Evolutionary conservation across 495 filamentous ascomycete genomes (phyloP), one percentile per base, ranked within the genome.

Genomic region (Cladorrhinum samala): DNA sequence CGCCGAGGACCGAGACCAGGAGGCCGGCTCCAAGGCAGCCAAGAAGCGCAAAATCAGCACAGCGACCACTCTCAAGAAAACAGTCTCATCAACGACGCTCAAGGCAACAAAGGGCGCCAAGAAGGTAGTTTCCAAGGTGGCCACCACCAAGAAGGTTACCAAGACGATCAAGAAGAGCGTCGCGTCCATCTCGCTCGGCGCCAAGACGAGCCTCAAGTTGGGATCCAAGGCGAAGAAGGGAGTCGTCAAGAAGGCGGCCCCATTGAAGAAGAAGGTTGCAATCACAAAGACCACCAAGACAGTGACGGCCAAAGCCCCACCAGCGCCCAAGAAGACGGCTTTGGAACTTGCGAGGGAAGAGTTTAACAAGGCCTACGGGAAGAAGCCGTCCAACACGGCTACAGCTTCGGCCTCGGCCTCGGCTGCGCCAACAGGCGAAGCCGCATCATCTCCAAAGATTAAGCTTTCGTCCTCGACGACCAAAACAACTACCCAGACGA

Each of bases 31-130:
- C 14, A 58, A 53, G 36, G 16, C 58, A 19, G 16, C 49, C 19
- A 69, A 68, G 55, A 66, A 62, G 49, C 55, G 55, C 38, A 69
- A 66, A 60, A 53, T 60, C 21, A 49, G 51, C 48, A 38, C 59
- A 3, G 59, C 67, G 6, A 58, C 65, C 1, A 56, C 60, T 30
- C 52, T 57, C 21, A 66, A 63, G 49, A 54, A 57, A 16, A 49
- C 57, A 2, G 33, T 66, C 2, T 61, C 67, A 33, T 46, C 54
- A 2, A 51, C 63, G 11, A 55, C 63, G 21, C 47, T 63, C 5
- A 66, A 67, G 42, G 57, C 53, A 14, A 55, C 57, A 19, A 63
- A 65, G 33, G 55, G 52, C 7, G 48, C 64, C 2, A 56, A 50
- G 14, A 66, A 63, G 57, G 62, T 60, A 16, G 67, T 63, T 3